Evolutionary conservation across 2,329 filamentous ascomycete genomes (phyloP).

Genomic region (Aaosphaeria pasadenensis): DNA sequence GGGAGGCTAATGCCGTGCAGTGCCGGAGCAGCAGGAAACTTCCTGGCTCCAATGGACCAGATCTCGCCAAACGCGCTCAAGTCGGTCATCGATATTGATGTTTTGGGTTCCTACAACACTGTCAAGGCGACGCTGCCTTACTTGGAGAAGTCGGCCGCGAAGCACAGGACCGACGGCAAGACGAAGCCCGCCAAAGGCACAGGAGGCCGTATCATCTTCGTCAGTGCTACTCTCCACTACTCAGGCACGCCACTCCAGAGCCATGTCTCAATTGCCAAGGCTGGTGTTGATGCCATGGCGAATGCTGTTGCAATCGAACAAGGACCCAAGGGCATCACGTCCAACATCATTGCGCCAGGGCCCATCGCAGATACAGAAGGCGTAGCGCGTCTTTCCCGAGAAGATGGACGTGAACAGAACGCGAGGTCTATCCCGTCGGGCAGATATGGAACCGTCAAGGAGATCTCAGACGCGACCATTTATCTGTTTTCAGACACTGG

Average conservation of each 20-base stretch:
- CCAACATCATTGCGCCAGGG: constrained; percentile 86
- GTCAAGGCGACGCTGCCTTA: constrained; percentile 87
- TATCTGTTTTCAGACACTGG: constrained; percentile 84
- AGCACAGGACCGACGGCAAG: constrained; percentile 59
- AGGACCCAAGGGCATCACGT: constrained; percentile 80
- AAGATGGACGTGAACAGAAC: constrained; percentile 25
- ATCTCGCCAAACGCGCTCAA: constrained; percentile 90
- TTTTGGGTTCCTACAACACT: constrained; percentile 90
- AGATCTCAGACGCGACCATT: constrained; percentile 90
- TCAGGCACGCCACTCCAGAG: constrained; percentile 80
- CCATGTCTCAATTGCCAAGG: constrained; percentile 90
- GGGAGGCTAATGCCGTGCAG: constrained; percentile 43
- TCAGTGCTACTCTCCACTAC: constrained; percentile 91
- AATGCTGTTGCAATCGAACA: constrained; percentile 82
- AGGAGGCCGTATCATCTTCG: constrained; percentile 82
- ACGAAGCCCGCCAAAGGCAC: constrained; percentile 49
- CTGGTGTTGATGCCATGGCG: constrained; percentile 82
- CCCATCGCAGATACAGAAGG: constrained; percentile 80
- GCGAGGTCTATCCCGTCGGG: constrained; percentile 62
- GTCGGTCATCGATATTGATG: constrained; percentile 93
- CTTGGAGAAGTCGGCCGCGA: constrained; percentile 69
- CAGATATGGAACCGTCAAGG: constrained; percentile 73
- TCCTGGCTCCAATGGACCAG: constrained; percentile 78
- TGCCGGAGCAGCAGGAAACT: constrained; percentile 94
- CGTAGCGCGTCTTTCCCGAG: constrained; percentile 42